A percentile compares a stretch with the other conserved stretches of the same genome.
Evolutionary conservation across 148 eudicot species (phyloP).

Genomic region (Silene latifolia): DNA sequence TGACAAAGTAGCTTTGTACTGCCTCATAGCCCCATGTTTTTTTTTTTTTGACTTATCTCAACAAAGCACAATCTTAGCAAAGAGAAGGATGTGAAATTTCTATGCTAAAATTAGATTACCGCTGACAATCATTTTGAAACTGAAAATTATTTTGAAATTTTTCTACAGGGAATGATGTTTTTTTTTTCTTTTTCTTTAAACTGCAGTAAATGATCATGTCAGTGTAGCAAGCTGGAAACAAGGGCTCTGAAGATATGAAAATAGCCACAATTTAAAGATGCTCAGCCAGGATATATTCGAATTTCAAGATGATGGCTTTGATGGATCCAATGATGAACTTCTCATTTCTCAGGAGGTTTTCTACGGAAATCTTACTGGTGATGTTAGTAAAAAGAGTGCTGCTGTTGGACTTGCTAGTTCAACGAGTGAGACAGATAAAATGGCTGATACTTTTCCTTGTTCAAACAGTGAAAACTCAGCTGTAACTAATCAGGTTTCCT

Average conservation of each 20-base stretch:
- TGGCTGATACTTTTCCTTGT: slow-evolving; percentile 32
- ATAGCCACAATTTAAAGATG: slow-evolving; percentile 19
- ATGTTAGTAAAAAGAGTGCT: slow-evolving; percentile 31
- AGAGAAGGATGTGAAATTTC: not conserved
- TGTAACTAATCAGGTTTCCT: slow-evolving; percentile 41
- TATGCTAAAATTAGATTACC: not conserved
- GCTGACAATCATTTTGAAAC: not conserved
- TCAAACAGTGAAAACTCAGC: slow-evolving; percentile 50
- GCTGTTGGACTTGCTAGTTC: slow-evolving; percentile 34
- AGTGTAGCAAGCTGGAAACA: not conserved
- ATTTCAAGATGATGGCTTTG: slow-evolving; percentile 65
- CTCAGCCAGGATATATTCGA: slow-evolving; percentile 16
- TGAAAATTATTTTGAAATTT: no score
- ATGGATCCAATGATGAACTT: slow-evolving; percentile 59
- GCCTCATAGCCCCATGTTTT: not conserved
- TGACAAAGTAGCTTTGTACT: no score
- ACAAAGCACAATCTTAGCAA: not conserved
- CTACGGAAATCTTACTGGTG: slow-evolving; percentile 40
- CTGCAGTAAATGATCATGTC: not conserved
- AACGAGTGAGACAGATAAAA: slow-evolving; percentile 29
- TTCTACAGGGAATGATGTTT: slow-evolving; percentile 18
- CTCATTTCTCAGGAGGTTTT: slow-evolving; percentile 56
- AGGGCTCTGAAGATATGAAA: slow-evolving; percentile 14
- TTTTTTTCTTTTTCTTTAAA: no score
- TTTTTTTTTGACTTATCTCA: not conserved